These are phyloP conservation scores for Solanum raphanifolium DNA, from an alignment of 257 asterid genomes.

Conservation along the genomic window DNA sequence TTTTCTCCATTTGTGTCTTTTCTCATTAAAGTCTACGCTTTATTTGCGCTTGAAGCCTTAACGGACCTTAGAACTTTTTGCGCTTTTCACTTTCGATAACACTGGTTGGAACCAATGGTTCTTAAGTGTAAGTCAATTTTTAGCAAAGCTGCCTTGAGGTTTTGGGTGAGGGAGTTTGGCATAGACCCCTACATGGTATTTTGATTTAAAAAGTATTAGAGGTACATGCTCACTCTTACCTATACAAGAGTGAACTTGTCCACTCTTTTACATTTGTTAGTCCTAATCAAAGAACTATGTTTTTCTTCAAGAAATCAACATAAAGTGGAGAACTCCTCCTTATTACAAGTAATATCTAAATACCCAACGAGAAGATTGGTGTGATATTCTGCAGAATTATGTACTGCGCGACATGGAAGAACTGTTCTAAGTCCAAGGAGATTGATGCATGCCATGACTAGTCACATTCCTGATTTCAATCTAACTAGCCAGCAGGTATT, in stretches of 20 bases:
- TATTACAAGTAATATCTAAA: not conserved
- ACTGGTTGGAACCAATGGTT: not conserved
- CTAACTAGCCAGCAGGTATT: slow-evolving; percentile 82
- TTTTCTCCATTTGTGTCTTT: not conserved
- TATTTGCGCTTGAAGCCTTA: not conserved
- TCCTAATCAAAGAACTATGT: not conserved
- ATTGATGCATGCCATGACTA: slow-evolving; percentile 66
- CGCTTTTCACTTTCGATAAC: not conserved
- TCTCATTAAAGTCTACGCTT: not conserved
- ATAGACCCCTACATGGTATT: not conserved
- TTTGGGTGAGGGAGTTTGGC: not conserved
- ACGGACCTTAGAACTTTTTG: not conserved
- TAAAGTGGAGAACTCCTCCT: not conserved
- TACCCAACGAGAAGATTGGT: not conserved
- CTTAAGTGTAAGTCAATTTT: not conserved
- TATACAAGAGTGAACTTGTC: not conserved
- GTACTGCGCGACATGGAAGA: slow-evolving; percentile 39
- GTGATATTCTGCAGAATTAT: slow-evolving; percentile 45
- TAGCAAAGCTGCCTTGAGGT: not conserved
- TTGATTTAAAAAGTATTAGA: not conserved
- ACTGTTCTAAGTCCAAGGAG: slow-evolving; percentile 57
- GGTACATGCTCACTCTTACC: not conserved
- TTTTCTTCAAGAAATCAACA: not conserved
- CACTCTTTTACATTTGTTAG: not conserved
- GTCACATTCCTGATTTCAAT: slow-evolving; percentile 62